Evolutionary conservation across 805 yeast species (phyloP), one percentile per base, ranked within the genome.

Genomic region (Candida nitratophila): DNA sequence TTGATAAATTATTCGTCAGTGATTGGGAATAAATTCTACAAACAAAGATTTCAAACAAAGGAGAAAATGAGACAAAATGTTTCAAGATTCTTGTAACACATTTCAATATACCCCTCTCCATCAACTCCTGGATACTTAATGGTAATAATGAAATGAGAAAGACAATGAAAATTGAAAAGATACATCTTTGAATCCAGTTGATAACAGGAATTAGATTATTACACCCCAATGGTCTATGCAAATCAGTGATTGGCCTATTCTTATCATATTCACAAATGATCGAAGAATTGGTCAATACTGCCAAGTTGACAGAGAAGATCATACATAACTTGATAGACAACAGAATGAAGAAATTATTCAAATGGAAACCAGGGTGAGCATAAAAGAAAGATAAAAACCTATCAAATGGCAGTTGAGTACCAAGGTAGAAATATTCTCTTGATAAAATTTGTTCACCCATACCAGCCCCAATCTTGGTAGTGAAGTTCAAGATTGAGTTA

Each of bases 371-470:
- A 1, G 93, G 89, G 55, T 86, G 95, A 1, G 91, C 95, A 59
- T 83, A 86, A 62, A 80, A 86, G 61, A 86, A 85, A 0, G 91
- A 81, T 46, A 85, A 64, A 66, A 86, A 85, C 53, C 93, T 70
- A 56, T 86, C 93, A 48, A 85, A 65, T 2, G 91, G 88, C 32
- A 86, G 66, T 49, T 83, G 87, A 2, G 89, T 80, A 1, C 90
- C 85, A 49, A 86, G 69, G 57, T 85, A 84, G 61, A 77, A 86
- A 62, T 85, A 85, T 59, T 86, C 95, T 53, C 95, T 71, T 4
- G 91, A 84, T 45, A 86, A 70, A 77, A 84, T 79, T 58, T 86
- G 95, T 56, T 86, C 95, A 40, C 93, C 91, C 95, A 86, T 86
- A 47, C 93, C 95, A 44, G 93, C 87, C 39, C 95, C 95, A 61